Evolutionary conservation across 495 filamentous ascomycete species (phyloP), one percentile per base, ranked within the genome.

Genomic region (Cetradonia linearis): DNA sequence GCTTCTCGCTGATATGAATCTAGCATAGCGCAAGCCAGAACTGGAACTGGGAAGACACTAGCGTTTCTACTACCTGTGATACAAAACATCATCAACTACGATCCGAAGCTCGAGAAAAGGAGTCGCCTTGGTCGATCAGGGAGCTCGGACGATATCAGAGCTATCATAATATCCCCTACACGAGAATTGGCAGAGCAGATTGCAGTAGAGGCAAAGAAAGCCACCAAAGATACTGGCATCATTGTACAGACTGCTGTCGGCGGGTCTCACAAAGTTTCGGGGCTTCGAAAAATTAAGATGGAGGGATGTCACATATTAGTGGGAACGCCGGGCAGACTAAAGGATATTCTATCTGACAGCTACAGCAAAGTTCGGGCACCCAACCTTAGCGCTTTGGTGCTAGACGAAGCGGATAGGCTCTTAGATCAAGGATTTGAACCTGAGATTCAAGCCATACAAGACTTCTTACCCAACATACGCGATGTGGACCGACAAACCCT

Each of bases 101-200:
- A 87, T 63, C 82, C 85, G 6, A 67, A 28, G 4, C 60, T 79
- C 16, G 67, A 73, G 0, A 71, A 81, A 27, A 76, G 74, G 37
- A 55, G 55, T 16, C 54, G 63, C 34, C n/a, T 62, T 13, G 63
- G 69, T 10, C 50, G 70, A 18, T 50, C 62, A 37, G 70, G 80
- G 11, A 68, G 70, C 5, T 69, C 82, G 1, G 70, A 78, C 36
- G 89, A 96, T 69, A 90, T 96, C 62, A 84, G 90, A 58, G 86
- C 88, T 30, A 83, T 98, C 47, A 84, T 98, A 68, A 83, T 98
- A 62, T 97, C 94, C 0, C 93, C 93, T 10, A 98, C 93, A 23
- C 83, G 93, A 60, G 93, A 98, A 73, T 78, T 98, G 62, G 93
- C 93, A 5, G 89, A 95, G 70, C 93, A 98, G 74, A 97, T 98